Base-by-base conservation (phyloP, 2,329 filamentous ascomycete genomes). In the Nothophoma quercina region DNA sequence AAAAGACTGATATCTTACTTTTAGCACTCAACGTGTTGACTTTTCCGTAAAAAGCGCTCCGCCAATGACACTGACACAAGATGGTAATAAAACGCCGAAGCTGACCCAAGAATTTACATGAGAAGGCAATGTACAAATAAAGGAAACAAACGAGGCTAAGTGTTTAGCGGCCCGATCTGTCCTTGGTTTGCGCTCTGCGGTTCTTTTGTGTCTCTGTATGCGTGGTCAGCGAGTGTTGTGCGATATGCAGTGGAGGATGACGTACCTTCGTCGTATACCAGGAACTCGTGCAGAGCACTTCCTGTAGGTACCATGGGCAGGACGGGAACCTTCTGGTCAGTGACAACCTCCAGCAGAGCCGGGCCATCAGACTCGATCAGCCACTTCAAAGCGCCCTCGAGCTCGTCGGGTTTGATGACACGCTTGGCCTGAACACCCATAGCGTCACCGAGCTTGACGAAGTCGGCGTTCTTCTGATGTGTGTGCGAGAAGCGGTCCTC, bases 281-380 rank as follows among this genome's bases (percentile, higher is more conserved):
- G 82, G 78, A 98, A 97, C 77, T 98, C 95, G 73, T 98, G 91
- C 67, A 99, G 82, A 54, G 83, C 93, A 57, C 85, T 88, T 29
- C 95, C 95, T 30, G 86, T 88, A 3, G 93, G 93, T 38, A 99
- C 95, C 95, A 98, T 98, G 29, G 95, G 95, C 69, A 98, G 79
- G n/a, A 99, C 93, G 38, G 93, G 93, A 21, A 95, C 88, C 84
- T 95, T 88, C 72, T 85, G 84, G 75, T 98, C 95, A 4, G 91
- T 95, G 44, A 96, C 83, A 46, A 99, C 89, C 79, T 98, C 93
- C 55, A 99, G 82, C 59, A 98, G 83, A 32, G 93, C 93, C 16
- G 95, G 95, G n/a, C 93, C 95, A 23, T 97, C 90, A 5, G 85
- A 86, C 67, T 70, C 73, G 64, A 98, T 89, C 72, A 98, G 83